Evolutionary conservation across 2,329 filamentous ascomycete species (phyloP).

Genomic region (Calonectria montana): DNA sequence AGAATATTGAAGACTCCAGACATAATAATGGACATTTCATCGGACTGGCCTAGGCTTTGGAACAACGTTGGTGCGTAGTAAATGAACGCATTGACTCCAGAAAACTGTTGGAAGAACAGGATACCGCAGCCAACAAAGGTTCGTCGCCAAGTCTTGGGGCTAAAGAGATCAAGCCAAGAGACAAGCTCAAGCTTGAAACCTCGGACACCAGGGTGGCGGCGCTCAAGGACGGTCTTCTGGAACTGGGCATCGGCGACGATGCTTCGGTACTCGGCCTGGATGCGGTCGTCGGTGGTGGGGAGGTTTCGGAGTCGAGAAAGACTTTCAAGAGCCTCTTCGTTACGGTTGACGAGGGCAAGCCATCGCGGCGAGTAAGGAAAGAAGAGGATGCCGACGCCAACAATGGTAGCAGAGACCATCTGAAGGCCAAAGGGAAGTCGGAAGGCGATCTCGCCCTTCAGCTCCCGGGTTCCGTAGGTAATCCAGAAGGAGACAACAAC

Average conservation of each 20-base stretch:
- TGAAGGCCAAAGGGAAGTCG: conserved; percentile 60
- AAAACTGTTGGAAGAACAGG: conserved; percentile 26
- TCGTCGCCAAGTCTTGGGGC: conserved; percentile 31
- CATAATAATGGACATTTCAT: conserved; percentile 50
- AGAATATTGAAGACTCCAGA: conserved; percentile 55
- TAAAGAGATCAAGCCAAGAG: conserved; percentile 60
- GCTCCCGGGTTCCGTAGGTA: conserved; percentile 58
- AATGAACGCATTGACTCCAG: conserved; percentile 45
- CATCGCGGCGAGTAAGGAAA: conserved; percentile 60
- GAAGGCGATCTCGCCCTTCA: conserved; percentile 55
- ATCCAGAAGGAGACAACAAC: conserved; percentile 43
- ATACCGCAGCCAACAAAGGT: conserved; percentile 21
- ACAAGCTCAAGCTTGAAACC: conserved; percentile 55
- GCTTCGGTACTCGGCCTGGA: conserved; percentile 59
- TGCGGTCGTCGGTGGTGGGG: conserved; percentile 53
- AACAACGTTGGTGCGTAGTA: conserved; percentile 58
- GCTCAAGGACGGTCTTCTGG: conserved; percentile 44
- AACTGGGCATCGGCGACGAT: conserved; percentile 61
- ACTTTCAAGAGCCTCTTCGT: conserved; percentile 52
- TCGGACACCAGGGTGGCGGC: conserved; percentile 38
- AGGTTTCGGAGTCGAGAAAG: conserved; percentile 54
- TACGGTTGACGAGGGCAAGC: conserved; percentile 52
- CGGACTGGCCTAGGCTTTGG: conserved; percentile 16
- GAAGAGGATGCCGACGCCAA: conserved; percentile 55
- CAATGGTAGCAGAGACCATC: conserved; percentile 31